Base-by-base conservation (phyloP, 2,329 filamentous ascomycete genomes). In the Exophiala dermatitidis region DNA sequence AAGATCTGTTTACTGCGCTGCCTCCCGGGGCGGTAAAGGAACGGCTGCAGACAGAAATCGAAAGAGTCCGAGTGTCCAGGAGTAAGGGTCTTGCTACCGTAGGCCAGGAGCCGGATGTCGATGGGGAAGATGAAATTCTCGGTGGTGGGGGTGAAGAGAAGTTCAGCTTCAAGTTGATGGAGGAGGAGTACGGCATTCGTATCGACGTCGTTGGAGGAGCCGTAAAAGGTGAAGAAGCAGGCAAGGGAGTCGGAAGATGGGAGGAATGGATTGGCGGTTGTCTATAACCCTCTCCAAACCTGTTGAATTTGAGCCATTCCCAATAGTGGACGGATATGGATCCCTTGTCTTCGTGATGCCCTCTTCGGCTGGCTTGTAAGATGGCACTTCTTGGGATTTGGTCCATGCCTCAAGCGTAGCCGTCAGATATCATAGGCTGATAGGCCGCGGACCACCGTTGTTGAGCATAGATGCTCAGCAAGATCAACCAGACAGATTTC, bases 1-100 rank as follows among this genome's bases (percentile, higher is more conserved):
- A 90, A 67, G 93, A 98, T 68, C 77, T 98, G 1, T 98, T 98
- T 68, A 96, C 93, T 0, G 89, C 91, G 5, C 73, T 96, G 48
- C 93, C 93, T 0, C 81, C 87, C 0, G 78, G 80, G 4, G 75
- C 94, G 32, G 87, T 96, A 54, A 85, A 81, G 69, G 77, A 77
- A 49, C 81, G 80, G 59, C 75, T 98, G 9, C 90, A 97, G 72
- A 75, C 78, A 8, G 91, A 96, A 68, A 82, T 97, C 56, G 82
- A 84, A 29, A 81, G 85, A 46, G 85, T 97, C 48, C 81, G 91
- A 45, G 76, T 77, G 53, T 87, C 86, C 38, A 83, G 83, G 67
- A 86, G 84, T 63, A 91, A 87, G 71, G 90, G 89, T 0, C 70
- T 98, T 54, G 64, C 50, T n/a, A 56, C 56, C 7, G 63, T 62